Evolutionary conservation across 2,329 filamentous ascomycete genomes (phyloP), one percentile per base, ranked within the genome.

Genomic region (Paecilomyces fulvus): DNA sequence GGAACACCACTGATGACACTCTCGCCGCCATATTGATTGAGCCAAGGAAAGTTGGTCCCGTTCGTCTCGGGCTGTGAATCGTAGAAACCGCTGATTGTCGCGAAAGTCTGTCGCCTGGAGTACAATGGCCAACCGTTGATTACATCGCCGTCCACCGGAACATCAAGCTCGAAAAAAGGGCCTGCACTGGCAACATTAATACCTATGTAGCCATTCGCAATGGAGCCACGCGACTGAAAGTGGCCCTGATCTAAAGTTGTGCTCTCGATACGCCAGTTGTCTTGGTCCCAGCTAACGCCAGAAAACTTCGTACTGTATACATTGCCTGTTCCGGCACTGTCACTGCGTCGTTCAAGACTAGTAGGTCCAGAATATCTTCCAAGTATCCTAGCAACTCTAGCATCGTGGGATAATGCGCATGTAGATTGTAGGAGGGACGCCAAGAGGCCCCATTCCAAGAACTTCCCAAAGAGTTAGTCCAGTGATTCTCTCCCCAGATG

Each of bases 1-100:
- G 87, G 87, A 14, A 90, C 79, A 23, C 87, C 87, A 53, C 81
- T 82, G 59, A 89, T 87, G 53, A 87, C 84, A 62, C 82, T 87
- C 64, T 90, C 87, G 56, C 82, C 81, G 6, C 86, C 86, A 70
- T 87, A 86, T 61, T 89, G 82, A 56, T 82, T 78, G 49, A 90
- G 68, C 85, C 87, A 89, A 0, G 78, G 78, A 61, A 86, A 88
- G 62, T 89, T 89, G 6, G 80, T 80, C 0, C 79, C 78, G 49
- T 82, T 83, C 0, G 79, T 82, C 30, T 75, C 79, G 2, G 78
- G 75, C 65, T 88, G 83, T 2, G 75, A 75, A 59, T 87, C 79
- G 67, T 80, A 89, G 65, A 89, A 88, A 1, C 86, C 86, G 3
- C 83, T 80, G 28, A 89, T 80, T 0, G 85, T 88, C 1, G 83